Evolutionary conservation across 805 yeast genomes (phyloP).

Genomic region (Hanseniaspora singularis): DNA sequence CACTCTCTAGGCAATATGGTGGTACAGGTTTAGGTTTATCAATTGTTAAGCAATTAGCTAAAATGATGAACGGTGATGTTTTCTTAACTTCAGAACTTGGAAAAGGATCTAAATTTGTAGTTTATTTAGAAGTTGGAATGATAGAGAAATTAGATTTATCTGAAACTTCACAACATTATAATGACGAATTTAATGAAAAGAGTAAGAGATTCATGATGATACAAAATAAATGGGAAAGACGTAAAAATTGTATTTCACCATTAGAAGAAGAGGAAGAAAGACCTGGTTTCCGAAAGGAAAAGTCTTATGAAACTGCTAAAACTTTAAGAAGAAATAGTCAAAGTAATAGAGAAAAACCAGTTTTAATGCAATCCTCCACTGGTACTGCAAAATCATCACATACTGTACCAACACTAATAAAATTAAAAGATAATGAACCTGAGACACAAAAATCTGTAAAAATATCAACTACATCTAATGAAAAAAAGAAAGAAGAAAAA

Average conservation of each 20-base stretch:
- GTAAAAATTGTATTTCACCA: not conserved
- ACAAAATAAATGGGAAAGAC: not conserved
- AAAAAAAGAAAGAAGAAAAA: slow-evolving; percentile 37
- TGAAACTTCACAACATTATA: slow-evolving; percentile 35
- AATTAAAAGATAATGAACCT: not conserved
- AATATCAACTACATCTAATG: too few relatives aligned
- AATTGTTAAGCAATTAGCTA: slow-evolving; percentile 82
- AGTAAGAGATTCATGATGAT: slow-evolving; percentile 28
- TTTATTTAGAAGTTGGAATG: slow-evolving; percentile 66
- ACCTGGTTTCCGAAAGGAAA: slow-evolving; percentile 1
- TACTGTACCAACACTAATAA: slow-evolving; percentile 16
- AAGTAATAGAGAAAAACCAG: slow-evolving; percentile 19
- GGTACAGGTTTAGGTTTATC: slow-evolving; percentile 91
- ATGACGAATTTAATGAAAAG: slow-evolving; percentile 55
- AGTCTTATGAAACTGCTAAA: slow-evolving; percentile 5
- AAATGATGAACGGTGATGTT: slow-evolving; percentile 81
- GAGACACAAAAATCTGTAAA: too few relatives aligned
- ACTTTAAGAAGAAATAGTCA: slow-evolving; percentile 10
- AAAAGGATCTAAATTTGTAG: slow-evolving; percentile 71
- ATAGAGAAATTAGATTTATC: slow-evolving; percentile 27
- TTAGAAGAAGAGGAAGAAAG: not conserved
- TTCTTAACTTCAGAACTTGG: slow-evolving; percentile 63
- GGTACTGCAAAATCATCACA: slow-evolving; percentile 31
- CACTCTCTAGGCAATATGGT: slow-evolving; percentile 78
- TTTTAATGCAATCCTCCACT: slow-evolving; percentile 22